Percentiles rank a stretch among this genome's conserved stretches.
Conservation (phyloP, 768 basidiomycete genomes). For the Zangia roseola region DNA sequence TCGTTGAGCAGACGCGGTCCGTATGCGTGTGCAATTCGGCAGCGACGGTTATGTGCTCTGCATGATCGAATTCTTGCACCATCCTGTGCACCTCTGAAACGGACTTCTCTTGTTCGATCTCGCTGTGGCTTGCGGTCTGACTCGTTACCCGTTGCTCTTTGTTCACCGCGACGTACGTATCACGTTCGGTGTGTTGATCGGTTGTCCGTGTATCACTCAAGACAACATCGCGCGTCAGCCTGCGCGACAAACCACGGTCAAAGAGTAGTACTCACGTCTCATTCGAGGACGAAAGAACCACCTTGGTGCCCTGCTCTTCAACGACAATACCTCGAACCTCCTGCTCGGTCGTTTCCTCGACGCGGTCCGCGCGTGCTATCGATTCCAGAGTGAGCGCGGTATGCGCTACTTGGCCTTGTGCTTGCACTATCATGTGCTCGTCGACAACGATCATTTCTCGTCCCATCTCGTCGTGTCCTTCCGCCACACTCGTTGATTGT, state of each 20-base stretch:
- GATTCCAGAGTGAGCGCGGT: not conserved
- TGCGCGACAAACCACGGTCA: not conserved
- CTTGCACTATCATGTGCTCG: not conserved
- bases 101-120: not conserved
- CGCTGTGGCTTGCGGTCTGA: no score
- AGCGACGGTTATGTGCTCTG: no score
- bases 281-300: not conserved
- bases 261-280: not conserved
- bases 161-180: not conserved
- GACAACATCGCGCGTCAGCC: no score
- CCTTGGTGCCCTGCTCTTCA: not conserved
- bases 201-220: not conserved
- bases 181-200: not conserved
- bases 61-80: no score
- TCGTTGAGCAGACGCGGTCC: not conserved
- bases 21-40: not conserved
- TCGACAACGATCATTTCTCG: not conserved
- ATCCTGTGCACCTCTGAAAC: not conserved
- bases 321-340: not conserved
- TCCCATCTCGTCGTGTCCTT: not conserved
- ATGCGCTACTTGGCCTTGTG: no score
- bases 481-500: no score
- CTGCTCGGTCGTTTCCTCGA: not conserved
- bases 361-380: not conserved
- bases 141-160: no score